Percentiles rank a stretch among this genome's conserved stretches.
phyloP scores from a whole-genome alignment of 1,139 yeast species.

The Maudiozyma humilis region DNA sequence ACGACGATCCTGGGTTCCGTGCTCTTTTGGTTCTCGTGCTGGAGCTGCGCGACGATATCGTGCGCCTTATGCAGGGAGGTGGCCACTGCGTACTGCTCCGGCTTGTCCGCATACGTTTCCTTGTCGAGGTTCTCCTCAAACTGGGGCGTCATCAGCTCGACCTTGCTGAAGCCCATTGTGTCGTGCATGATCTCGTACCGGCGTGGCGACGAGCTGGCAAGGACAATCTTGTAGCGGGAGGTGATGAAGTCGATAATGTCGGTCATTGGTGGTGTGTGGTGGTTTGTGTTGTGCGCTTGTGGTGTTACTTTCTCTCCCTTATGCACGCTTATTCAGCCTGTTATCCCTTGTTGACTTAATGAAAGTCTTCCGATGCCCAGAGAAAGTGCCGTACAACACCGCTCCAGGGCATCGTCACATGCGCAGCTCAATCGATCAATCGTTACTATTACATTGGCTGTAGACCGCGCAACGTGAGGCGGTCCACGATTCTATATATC shows the following conservation, averaged over 20 bases:
- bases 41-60: constrained; percentile 45
- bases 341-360: no score
- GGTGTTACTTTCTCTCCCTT: no score
- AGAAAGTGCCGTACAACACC: no score
- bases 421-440: no score
- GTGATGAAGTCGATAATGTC: not conserved
- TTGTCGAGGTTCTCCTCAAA: constrained; percentile 74
- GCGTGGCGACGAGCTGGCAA: constrained; percentile 84
- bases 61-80: constrained; percentile 63
- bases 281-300: no score
- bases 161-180: constrained; percentile 45
- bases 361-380: no score
- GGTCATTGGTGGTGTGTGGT: no score
- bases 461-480: constrained; percentile 29
- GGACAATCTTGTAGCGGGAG: constrained; percentile 36
- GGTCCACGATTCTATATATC: constrained; percentile 30
- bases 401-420: no score
- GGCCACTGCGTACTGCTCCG: constrained; percentile 50
- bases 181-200: constrained; percentile 60
- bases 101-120: constrained; percentile 27
- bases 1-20: constrained; percentile 33
- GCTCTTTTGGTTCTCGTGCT: constrained; percentile 10
- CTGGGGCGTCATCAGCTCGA: constrained; percentile 36
- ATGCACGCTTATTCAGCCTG: no score
- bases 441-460: constrained; percentile 22